Evolutionary conservation across 352 stramenopile genomes (phyloP).

Genomic region (Phytophthora ohioensis): DNA sequence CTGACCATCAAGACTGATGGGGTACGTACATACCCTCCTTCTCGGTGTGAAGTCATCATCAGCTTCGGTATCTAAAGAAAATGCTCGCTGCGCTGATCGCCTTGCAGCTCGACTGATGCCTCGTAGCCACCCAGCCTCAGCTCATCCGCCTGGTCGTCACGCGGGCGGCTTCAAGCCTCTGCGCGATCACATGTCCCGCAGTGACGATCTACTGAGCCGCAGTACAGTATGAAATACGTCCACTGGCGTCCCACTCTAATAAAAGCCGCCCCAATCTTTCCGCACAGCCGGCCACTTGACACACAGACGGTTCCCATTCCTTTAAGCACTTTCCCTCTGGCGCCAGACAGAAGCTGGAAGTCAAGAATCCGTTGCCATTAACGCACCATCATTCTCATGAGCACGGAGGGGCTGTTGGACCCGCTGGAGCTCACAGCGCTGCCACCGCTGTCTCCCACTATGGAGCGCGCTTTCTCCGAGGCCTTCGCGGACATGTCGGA

Average conservation of each 20-base stretch:
- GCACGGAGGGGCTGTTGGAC: constrained; percentile 26
- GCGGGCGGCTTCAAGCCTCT: neutral
- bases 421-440: constrained; percentile 33
- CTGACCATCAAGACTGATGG: neutral
- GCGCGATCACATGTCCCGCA: neutral
- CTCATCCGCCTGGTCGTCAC: constrained; percentile 3
- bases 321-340: constrained; percentile 50
- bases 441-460: constrained; percentile 43
- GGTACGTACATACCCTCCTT: neutral
- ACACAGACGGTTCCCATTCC: constrained; percentile 16
- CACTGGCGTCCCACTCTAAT: constrained; percentile 10
- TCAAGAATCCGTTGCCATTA: constrained; percentile 16
- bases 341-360: constrained; percentile 38
- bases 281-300: constrained; percentile 23
- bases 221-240: neutral
- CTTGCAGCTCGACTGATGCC: neutral
- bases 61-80: neutral
- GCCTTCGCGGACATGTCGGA: constrained; percentile 45
- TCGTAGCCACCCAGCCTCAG: neutral
- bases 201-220: neutral
- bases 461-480: constrained; percentile 44
- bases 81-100: neutral
- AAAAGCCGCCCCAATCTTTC: constrained; percentile 22
- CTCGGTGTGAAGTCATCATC: neutral
- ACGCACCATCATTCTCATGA: constrained; percentile 27